Percentiles rank a stretch among this genome's conserved stretches.
Conservation (phyloP, 2,329 filamentous ascomycete species). For the Aurifilum marmelostoma region DNA sequence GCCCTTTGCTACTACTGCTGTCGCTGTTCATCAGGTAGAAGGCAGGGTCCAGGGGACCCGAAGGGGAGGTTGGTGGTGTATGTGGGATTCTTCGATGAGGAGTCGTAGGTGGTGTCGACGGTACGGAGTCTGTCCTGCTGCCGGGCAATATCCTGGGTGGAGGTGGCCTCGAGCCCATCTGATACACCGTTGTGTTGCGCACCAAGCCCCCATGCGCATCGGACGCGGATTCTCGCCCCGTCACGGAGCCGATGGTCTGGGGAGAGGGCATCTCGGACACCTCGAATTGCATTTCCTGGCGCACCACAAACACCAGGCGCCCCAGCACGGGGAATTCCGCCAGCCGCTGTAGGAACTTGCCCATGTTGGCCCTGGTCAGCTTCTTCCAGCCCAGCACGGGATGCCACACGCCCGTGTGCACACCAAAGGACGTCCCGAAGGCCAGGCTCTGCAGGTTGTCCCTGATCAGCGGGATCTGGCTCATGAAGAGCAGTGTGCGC, state of each 20-base stretch:
- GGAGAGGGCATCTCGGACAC: conserved; percentile 38
- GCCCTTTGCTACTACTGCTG: neutral
- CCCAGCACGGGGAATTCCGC: conserved; percentile 46
- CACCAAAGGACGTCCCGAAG: conserved; percentile 51
- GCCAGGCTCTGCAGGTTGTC: conserved; percentile 46
- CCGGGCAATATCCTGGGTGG: conserved; percentile 25
- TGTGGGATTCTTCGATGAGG: neutral
- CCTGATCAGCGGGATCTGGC: conserved; percentile 48
- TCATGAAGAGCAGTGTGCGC: conserved; percentile 50
- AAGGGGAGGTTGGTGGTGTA: neutral
- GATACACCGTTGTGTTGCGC: conserved; percentile 24
- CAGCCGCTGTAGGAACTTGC: conserved; percentile 45
- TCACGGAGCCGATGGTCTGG: conserved; percentile 20
- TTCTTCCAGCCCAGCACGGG: conserved; percentile 48
- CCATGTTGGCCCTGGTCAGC: conserved; percentile 48
- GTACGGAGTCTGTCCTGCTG: neutral
- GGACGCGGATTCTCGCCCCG: neutral
- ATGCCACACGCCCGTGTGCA: conserved; percentile 50
- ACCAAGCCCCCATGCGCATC: conserved; percentile 19
- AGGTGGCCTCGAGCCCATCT: conserved; percentile 27
- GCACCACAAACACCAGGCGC: conserved; percentile 49
- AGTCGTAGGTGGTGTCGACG: neutral
- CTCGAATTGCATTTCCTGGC: conserved; percentile 53
- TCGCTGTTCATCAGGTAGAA: conserved; percentile 2
- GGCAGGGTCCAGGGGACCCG: conserved; percentile 8